A percentile compares a stretch with the other conserved stretches of the same genome.
Evolutionary conservation across 768 basidiomycete genomes (phyloP).

Genomic region (Russula olivacea): DNA sequence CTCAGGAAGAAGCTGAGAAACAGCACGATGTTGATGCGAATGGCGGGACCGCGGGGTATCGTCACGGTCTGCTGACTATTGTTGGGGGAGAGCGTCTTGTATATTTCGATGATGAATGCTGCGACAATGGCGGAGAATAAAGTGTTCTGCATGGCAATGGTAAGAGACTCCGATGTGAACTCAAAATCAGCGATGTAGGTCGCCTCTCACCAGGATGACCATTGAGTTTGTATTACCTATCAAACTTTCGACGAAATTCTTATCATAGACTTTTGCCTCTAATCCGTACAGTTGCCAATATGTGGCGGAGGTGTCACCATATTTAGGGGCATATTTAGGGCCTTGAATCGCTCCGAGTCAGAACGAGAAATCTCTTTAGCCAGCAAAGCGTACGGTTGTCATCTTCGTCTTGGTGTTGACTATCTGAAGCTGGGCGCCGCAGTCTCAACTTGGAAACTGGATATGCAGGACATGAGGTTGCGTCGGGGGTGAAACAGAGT

Average conservation of each 20-base stretch:
- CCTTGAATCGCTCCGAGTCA: background rate
- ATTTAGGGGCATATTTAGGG: background rate
- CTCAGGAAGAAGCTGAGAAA: constrained; percentile 19
- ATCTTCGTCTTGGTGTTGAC: no score
- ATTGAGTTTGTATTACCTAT: constrained; percentile 20
- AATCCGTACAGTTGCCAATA: constrained; percentile 20
- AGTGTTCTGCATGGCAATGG: background rate
- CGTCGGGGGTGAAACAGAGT: no score
- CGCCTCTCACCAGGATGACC: constrained; percentile 20
- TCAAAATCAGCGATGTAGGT: no score
- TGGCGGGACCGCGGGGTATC: no score
- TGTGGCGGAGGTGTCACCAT: constrained; percentile 15
- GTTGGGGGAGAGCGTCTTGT: constrained; percentile 17
- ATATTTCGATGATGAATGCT: constrained; percentile 25
- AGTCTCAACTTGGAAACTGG: no score
- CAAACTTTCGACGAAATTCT: constrained; percentile 15
- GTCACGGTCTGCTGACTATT: background rate
- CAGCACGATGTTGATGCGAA: constrained; percentile 20
- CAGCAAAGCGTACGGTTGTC: constrained; percentile 50
- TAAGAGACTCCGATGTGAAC: background rate
- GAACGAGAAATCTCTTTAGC: no score
- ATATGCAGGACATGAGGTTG: no score
- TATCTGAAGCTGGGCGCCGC: no score
- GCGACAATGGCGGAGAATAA: constrained; percentile 26
- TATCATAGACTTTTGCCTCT: constrained; percentile 17